Conservation (phyloP, 192 early-diverging fungal genomes). For the Diversispora epigaea region DNA sequence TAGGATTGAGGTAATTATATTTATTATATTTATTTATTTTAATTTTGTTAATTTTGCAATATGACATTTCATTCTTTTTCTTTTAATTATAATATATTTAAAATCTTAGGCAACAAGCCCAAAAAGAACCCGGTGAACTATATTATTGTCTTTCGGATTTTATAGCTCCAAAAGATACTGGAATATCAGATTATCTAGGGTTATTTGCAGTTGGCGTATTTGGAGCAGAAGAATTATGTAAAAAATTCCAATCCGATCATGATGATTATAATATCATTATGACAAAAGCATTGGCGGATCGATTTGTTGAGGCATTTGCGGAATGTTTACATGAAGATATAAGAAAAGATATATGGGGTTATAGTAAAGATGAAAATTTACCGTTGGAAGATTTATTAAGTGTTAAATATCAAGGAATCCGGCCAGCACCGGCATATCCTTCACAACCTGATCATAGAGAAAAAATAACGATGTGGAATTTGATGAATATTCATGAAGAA, state of each 20-base stretch:
- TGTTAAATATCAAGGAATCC: conserved; percentile 94
- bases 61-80: background rate
- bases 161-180: conserved; percentile 75
- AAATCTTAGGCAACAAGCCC: conserved; percentile 39
- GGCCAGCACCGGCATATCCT: conserved; percentile 93
- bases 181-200: conserved; percentile 83
- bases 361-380: conserved; percentile 75
- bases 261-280: conserved; percentile 94
- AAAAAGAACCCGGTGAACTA: conserved; percentile 77
- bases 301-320: conserved; percentile 89
- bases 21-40: background rate
- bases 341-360: conserved; percentile 88
- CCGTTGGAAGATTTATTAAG: conserved; percentile 78
- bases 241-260: conserved; percentile 72
- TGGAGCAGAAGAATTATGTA: conserved; percentile 84
- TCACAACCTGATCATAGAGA: conserved; percentile 95
- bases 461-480: conserved; percentile 90
- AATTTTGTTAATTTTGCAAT: background rate
- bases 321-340: conserved; percentile 89
- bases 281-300: conserved; percentile 93
- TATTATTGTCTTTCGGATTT: conserved; percentile 92
- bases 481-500: conserved; percentile 74
- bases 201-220: conserved; percentile 91
- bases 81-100: background rate
- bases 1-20: conserved; percentile 78